Evolutionary conservation across 108 stramenopile species (phyloP), one percentile per base, ranked within the genome.

Genomic region (Cyclostephanos tholiformis): DNA sequence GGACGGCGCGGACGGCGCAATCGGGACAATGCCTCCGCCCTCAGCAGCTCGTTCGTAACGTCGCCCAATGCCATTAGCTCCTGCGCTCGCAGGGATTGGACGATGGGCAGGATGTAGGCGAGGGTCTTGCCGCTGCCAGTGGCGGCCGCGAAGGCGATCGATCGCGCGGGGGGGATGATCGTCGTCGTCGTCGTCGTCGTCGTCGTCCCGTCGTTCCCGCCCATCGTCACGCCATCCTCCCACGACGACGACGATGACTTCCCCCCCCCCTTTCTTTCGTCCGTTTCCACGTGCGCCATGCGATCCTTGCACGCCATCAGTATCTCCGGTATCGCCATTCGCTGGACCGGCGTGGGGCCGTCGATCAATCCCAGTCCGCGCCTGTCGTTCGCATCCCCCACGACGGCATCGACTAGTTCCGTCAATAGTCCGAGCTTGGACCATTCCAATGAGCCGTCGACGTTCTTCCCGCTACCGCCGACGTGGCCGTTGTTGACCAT

Each of bases 111-210:
- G 9, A 94, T 77, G 70, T 97, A 98, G 20, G 95, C 90, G 1
- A 93, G 60, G 25, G 95, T 92, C 76, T 96, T 96, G 17, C 95
- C 94, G 17, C 79, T 82, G 17, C 98, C 98, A 10, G 97, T 97
- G 38, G 94, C 89, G 1, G 96, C 96, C 44, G 96, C 82, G 76
- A 97, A 94, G 2, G 90, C 87, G 35, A 83, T 57, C 32, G 52
- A 41, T 10, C 58, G 63, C 48, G 62, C 68, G 65, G 72, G 52
- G 36, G 71, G 61, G 52, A 72, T 70, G 41, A 22, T 29, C 17
- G 69, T 23, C 27, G 27, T 16, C 1, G 57, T 30, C 29, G 27
- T 27, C 8, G 57, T 9, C 10, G 57, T 8, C 1, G 52, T 58
- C 27, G 13, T 16, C 44, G 44, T 46, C 4, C 41, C 41, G 41